Base-by-base conservation (phyloP, 805 yeast species). In the Kodamaea neixiangensis region DNA sequence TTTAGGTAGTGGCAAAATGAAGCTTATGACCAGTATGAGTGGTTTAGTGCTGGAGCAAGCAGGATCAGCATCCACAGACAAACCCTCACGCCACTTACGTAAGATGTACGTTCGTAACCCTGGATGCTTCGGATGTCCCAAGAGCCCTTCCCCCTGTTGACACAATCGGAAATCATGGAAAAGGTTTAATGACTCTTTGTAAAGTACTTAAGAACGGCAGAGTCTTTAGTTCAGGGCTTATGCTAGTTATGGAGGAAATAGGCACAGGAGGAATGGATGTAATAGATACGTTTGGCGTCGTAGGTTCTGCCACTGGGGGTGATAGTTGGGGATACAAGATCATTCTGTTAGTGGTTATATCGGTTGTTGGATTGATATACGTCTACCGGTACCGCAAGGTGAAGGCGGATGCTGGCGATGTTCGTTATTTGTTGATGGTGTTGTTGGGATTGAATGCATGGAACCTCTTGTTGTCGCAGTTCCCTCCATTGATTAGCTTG, bases 131-230 rank as follows among this genome's bases (percentile, higher is more conserved):
- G 46, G 46, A 44, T 44, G 25, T 33, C 25, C 29, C 39, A 44
- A 14, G 46, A 44, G 46, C 46, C 46, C 46, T 25, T 42, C 9
- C 46, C 46, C 17, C 15, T 13, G 33, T 44, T 44, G 37, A 31
- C 46, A 25, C 31, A 25, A 25, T 25, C 31, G 31, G 31, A 25
- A 25, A 25, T 25, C 11, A 25, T 25, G 31, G 31, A 25, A 25
- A 25, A 25, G 13, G 13, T 25, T 25, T 25, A 25, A 25, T 25
- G 31, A 25, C 31, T 25, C 31, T 25, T 5, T 25, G 10, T 25
- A 25, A 7, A 25, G 31, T 25, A 25, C 10, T 25, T 25, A 25
- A 25, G 31, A 5, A 25, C 31, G 11, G 10, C 31, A 25, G 10
- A 9, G 31, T 25, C 31, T 25, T 25, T 25, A 22, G 31, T 25